Conservation (phyloP, 148 eudicot species). For the Fagopyrum tataricum region DNA sequence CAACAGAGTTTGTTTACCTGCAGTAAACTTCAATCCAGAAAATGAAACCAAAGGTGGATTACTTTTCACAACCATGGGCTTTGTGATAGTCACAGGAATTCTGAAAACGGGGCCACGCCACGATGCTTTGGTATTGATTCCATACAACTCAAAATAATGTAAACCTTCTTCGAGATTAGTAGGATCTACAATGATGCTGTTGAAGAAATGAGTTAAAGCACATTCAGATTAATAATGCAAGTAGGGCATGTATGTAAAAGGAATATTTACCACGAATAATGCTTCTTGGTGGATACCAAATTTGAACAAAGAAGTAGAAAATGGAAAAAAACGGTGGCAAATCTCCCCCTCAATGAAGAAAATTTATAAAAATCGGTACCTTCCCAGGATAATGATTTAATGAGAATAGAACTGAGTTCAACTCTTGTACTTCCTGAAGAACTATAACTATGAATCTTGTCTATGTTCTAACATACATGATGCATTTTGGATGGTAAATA, state of each 20-base stretch:
- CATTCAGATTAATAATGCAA: not conserved
- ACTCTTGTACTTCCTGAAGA: not conserved
- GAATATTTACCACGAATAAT: not conserved
- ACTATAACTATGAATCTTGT: not conserved
- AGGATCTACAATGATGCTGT: conserved; percentile 89
- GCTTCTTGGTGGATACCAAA: not conserved
- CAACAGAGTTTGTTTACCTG: conserved; percentile 39
- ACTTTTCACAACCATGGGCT: conserved; percentile 53
- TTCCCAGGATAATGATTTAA: not conserved
- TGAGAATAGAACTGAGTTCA: not conserved
- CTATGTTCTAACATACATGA: not conserved
- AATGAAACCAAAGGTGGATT: conserved; percentile 66
- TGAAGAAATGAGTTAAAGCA: not conserved
- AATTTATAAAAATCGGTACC: not conserved
- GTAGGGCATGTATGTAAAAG: not conserved
- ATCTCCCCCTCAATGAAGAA: not conserved
- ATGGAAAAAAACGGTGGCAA: too few species aligned
- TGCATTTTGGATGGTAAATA: not conserved
- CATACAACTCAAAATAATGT: conserved; percentile 81
- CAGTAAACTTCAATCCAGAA: conserved; percentile 61
- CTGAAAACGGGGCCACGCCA: conserved; percentile 97
- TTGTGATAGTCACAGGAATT: conserved; percentile 85
- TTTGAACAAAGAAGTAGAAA: too few species aligned
- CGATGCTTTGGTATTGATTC: conserved; percentile 73
- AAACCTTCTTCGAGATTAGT: conserved; percentile 66